Evolutionary conservation across 2,329 filamentous ascomycete genomes (phyloP).

Genomic region (Lasiodiplodia citricola): DNA sequence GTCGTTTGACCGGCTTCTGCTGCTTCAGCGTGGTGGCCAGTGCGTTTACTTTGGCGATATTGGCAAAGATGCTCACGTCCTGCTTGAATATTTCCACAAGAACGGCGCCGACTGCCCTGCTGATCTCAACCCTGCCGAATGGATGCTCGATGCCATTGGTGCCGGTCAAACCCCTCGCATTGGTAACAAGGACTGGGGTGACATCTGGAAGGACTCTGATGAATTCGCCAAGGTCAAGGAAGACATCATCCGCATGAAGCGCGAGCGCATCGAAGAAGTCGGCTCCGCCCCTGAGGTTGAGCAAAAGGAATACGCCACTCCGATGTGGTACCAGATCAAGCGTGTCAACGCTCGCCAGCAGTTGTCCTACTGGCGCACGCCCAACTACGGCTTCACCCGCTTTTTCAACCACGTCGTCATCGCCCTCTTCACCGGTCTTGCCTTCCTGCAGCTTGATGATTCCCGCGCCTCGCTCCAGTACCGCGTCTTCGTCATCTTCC

Average conservation of each 20-base stretch:
- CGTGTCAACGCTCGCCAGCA: conserved; percentile 75
- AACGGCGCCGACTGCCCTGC: conserved; percentile 64
- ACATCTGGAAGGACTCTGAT: conserved; percentile 76
- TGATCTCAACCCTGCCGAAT: conserved; percentile 67
- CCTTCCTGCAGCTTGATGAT: conserved; percentile 78
- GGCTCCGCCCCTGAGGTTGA: conserved; percentile 50
- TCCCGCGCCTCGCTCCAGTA: conserved; percentile 80
- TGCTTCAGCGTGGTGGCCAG: conserved; percentile 77
- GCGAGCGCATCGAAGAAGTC: conserved; percentile 59
- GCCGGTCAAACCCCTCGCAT: conserved; percentile 75
- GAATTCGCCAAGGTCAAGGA: conserved; percentile 71
- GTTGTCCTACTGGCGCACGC: conserved; percentile 81
- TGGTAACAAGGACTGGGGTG: conserved; percentile 77
- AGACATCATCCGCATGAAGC: conserved; percentile 70
- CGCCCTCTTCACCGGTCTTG: conserved; percentile 77
- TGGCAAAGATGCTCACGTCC: conserved; percentile 71
- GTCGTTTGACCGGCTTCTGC: conserved; percentile 81
- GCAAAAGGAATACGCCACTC: conserved; percentile 82
- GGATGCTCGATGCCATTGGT: conserved; percentile 85
- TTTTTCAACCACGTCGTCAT: conserved; percentile 85
- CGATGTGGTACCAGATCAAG: conserved; percentile 77
- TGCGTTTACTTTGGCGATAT: conserved; percentile 89
- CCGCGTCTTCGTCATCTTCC: conserved; percentile 88
- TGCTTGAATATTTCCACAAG: conserved; percentile 64
- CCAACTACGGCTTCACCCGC: conserved; percentile 87